Evolutionary conservation across 78 protist species (phyloP).

Genomic region (Dictyostelium intermedium): DNA sequence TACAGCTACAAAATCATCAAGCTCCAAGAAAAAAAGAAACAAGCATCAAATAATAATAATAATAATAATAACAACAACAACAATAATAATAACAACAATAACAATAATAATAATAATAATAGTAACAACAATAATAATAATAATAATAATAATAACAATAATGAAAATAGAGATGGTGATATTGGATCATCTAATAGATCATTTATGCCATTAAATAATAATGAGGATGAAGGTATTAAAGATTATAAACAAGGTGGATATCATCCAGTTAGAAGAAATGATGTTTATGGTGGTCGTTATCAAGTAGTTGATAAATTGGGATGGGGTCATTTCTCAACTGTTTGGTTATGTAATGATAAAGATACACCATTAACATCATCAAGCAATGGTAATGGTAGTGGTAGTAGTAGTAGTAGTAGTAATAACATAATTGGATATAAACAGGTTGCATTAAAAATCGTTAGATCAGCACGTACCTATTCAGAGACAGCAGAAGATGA

Average conservation of each 20-base stretch:
- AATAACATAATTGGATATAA: not conserved
- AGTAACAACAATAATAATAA: not conserved
- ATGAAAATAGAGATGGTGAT: not conserved
- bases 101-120: not conserved
- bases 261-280: slow-evolving; percentile 94
- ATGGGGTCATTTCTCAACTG: slow-evolving; percentile 99
- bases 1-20: not conserved
- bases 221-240: slow-evolving; percentile 40
- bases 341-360: slow-evolving; percentile 94
- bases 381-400: not conserved
- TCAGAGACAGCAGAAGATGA: slow-evolving; percentile 95
- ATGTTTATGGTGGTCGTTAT: slow-evolving; percentile 88
- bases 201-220: not conserved
- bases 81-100: not conserved
- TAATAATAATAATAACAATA: not conserved
- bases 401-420: not conserved
- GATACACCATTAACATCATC: not conserved
- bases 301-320: slow-evolving; percentile 93
- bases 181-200: not conserved
- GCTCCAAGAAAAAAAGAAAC: not conserved
- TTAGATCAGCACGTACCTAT: slow-evolving; percentile 90
- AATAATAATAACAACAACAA: not conserved
- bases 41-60: not conserved
- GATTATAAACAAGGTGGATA: slow-evolving; percentile 94
- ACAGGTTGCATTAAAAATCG: slow-evolving; percentile 92